Base-by-base conservation (phyloP, 169 alveolate species). In the Plasmodium vivax region DNA sequence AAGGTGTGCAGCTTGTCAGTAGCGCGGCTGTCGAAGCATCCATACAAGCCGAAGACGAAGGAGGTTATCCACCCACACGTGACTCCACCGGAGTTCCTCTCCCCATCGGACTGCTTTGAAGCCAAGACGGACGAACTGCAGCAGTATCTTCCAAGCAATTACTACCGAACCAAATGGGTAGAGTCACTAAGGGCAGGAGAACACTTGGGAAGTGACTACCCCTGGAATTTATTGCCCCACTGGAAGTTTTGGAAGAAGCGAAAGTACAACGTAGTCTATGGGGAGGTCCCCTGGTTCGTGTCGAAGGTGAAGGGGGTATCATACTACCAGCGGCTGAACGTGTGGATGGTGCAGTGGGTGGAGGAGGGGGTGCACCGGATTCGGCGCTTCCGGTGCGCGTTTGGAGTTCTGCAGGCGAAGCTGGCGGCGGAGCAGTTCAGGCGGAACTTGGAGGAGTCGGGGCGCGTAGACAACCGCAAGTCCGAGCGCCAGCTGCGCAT, bases 341-440 rank as follows among this genome's bases (percentile, higher is more conserved):
- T 96, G n/a, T 97, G 97, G 97, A 85, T 97, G 54, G 96, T 97
- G 23, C 98, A 97, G 73, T 97, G 98, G 98, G 88, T 94, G 14
- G 98, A 97, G 82, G 93, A 97, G 81, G 98, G 98, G 4, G 92
- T 94, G n/a, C 98, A 96, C 80, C 84, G 98, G 30, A 90, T 95
- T 73, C 95, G 98, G 38, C 92, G 98, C 96, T 97, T 97, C 75
- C 85, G 97, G 68, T 96, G 98, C n/a, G 98, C 98, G 30, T 96
- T 96, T 92, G 98, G 98, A 9, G 74, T 97, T 79, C 62, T 79
- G 72, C 94, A 97, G 45, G 98, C 98, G 30, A 96, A 95, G 84
- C 73, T 82, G 10, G 96, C 98, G n/a, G 98, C 98, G 36, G 98
- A 97, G 85, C 81, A 73, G 80, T 97, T 97, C 88, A 84, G 97